Evolutionary conservation across 2,329 filamentous ascomycete species (phyloP).

Genomic region (Fusarium neocosmosporiellum): DNA sequence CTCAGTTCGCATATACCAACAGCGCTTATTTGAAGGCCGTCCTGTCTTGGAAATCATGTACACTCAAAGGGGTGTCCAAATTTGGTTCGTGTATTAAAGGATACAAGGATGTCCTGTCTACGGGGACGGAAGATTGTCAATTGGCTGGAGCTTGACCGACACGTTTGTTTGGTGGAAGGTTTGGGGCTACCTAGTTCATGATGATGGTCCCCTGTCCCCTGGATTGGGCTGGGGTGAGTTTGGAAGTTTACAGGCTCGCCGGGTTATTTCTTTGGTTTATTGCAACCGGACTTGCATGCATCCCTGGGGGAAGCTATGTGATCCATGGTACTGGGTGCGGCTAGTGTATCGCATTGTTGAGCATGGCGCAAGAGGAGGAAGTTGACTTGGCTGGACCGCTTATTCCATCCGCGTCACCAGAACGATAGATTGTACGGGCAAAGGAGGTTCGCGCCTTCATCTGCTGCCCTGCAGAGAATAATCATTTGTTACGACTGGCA

Average conservation of each 20-base stretch:
- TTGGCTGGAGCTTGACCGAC: constrained; percentile 27
- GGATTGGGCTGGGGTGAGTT: constrained; percentile 21
- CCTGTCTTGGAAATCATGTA: constrained; percentile 36
- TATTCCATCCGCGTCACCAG: constrained; percentile 42
- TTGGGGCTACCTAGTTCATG: constrained; percentile 20
- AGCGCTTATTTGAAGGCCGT: constrained; percentile 29
- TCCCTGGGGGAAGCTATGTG: constrained; percentile 43
- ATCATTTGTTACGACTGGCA: constrained; percentile 47
- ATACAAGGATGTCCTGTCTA: constrained; percentile 12
- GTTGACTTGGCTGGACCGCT: constrained; percentile 29
- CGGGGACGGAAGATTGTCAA: constrained; percentile 21
- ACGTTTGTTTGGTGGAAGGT: constrained; percentile 16
- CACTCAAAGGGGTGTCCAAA: constrained; percentile 23
- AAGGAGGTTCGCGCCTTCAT: constrained; percentile 51
- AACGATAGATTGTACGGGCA: constrained; percentile 53
- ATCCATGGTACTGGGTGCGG: constrained; percentile 23
- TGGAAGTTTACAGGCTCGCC: constrained; percentile 12
- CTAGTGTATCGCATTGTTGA: constrained; percentile 40
- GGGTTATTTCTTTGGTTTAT: constrained; percentile 21
- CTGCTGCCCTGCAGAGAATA: constrained; percentile 45
- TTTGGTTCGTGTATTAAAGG: constrained; percentile 33
- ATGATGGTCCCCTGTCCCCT: constrained; percentile 20
- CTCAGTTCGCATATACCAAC: constrained; percentile 30
- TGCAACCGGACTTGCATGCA: constrained; percentile 27
- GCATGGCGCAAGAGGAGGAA: constrained; percentile 42